Percentiles rank a stretch among this genome's conserved stretches.
phyloP scores from a whole-genome alignment of 2,329 filamentous ascomycete species.

The Aphanocladium album region DNA sequence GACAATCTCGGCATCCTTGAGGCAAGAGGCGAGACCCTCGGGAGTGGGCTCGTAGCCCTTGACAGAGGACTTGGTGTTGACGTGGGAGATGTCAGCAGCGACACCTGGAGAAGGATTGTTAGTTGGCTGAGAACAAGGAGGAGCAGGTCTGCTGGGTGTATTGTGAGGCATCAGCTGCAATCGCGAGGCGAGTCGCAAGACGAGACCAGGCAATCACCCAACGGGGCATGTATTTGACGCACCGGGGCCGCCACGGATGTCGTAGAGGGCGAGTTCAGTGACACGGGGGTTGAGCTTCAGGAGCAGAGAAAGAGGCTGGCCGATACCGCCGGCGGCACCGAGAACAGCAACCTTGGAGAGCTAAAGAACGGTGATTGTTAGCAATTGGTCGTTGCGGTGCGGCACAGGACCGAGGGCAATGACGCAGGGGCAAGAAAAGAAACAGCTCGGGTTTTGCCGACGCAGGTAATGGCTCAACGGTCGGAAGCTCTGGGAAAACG shows the following conservation, averaged over 20 bases:
- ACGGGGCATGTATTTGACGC: constrained; percentile 34
- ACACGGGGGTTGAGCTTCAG: constrained; percentile 98
- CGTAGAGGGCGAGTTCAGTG: constrained; percentile 91
- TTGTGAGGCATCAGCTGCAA: constrained; percentile 1
- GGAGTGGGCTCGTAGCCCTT: constrained; percentile 79
- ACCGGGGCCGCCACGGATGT: constrained; percentile 93
- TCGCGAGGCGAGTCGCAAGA: not conserved
- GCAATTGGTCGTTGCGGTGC: constrained; percentile 14
- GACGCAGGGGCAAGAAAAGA: not conserved
- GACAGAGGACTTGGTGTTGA: constrained; percentile 97
- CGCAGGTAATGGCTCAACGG: not conserved
- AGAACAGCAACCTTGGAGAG: constrained; percentile 96
- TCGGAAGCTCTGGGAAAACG: constrained; percentile 27
- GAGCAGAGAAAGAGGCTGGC: constrained; percentile 94
- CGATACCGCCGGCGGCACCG: constrained; percentile 95
- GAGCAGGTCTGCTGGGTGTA: not conserved
- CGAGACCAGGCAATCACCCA: constrained; percentile 11
- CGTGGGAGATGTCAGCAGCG: constrained; percentile 94
- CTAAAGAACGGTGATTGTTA: constrained; percentile 42
- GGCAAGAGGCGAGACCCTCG: constrained; percentile 68
- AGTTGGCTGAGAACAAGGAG: not conserved
- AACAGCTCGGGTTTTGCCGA: constrained; percentile 13
- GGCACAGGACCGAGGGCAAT: not conserved
- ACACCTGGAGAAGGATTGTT: constrained; percentile 60
- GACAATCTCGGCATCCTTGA: constrained; percentile 88